Evolutionary conservation across 129 eudicot species (phyloP), one percentile per base, ranked within the genome.

Genomic region (Ambrosia artemisiifolia): DNA sequence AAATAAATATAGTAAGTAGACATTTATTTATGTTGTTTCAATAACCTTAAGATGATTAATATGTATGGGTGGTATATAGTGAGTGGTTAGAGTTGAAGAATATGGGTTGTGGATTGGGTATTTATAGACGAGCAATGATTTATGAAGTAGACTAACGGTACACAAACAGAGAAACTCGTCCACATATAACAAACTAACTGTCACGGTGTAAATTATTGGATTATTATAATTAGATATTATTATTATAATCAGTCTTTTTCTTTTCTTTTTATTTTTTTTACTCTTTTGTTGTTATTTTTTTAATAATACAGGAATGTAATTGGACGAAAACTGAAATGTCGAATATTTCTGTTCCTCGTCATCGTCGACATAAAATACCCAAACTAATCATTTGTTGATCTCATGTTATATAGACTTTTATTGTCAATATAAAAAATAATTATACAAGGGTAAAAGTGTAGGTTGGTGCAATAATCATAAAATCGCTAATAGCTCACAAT

Each of bases 41-140:
- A 38, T 42, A 20, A 51, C 24, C 24, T 50, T 7, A n/a, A 16
- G 16, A 50, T 50, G 7, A 53, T n/a, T n/a, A n/a, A n/a, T n/a
- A n/a, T n/a, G n/a, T n/a, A n/a, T n/a, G n/a, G n/a, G n/a, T n/a
- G n/a, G n/a, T 3, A 10, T 65, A 44, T 77, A 63, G 24, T 19
- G 34, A 76, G 75, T 68, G 73, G 8, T 40, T 63, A 53, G 73
- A 17, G 54, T 48, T 18, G 56, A 43, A 46, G 0, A 60, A 66
- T 8, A 20, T 71, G 66, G 51, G 47, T 30, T 70, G 40, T 61
- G 74, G 72, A 47, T 51, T 28, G 56, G 51, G 7, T 80, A 81
- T 81, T 24, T 81, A 81, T 76, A 81, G 78, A 54, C 24, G 49
- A 13, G 65, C 28, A 11, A 47, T 47, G 16, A 47, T n/a, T 12